These are phyloP conservation scores for Phylloporus sp. DNA, from an alignment of 768 basidiomycete genomes.

Conservation along the genomic window DNA sequence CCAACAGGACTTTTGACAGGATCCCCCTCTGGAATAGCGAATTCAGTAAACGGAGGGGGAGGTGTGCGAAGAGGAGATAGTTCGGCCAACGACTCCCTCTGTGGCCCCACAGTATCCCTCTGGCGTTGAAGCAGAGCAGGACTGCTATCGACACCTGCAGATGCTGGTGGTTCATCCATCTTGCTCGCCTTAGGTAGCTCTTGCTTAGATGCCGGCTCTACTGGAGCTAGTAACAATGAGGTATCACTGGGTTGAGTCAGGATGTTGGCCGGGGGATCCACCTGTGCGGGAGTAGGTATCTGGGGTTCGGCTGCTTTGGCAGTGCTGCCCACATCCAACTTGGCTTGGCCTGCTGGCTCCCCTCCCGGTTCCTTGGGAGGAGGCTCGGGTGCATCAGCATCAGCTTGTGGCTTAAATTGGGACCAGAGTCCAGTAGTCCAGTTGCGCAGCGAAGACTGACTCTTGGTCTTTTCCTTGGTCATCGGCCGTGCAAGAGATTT, in stretches of 20 bases:
- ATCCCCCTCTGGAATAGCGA: slow-evolving; percentile 2
- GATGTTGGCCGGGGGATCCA: slow-evolving; percentile 18
- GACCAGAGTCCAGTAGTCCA: background rate
- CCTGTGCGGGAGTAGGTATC: slow-evolving; percentile 21
- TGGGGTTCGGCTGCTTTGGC: slow-evolving; percentile 9
- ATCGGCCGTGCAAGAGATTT: slow-evolving; percentile 4
- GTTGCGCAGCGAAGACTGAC: slow-evolving; percentile 4
- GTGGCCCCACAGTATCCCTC: background rate
- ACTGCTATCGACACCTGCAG: slow-evolving; percentile 10
- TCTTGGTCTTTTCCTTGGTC: slow-evolving; percentile 1
- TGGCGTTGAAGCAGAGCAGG: background rate
- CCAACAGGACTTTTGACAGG: slow-evolving; percentile 3
- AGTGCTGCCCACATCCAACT: slow-evolving; percentile 2
- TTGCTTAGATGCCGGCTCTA: background rate
- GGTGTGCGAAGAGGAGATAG: slow-evolving; percentile 14
- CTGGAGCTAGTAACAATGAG: slow-evolving; percentile 2
- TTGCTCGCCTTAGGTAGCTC: background rate
- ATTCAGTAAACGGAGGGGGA: slow-evolving; percentile 28
- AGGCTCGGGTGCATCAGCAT: background rate
- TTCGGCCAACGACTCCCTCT: slow-evolving; percentile 2
- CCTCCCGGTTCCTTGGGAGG: slow-evolving; percentile 3
- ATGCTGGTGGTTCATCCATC: background rate
- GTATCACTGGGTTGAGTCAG: slow-evolving; percentile 9
- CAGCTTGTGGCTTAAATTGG: background rate
- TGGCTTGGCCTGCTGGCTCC: background rate